These are phyloP conservation scores for Begonia masoniana DNA, from an alignment of 306 rosid genomes.

Conservation along the genomic window DNA sequence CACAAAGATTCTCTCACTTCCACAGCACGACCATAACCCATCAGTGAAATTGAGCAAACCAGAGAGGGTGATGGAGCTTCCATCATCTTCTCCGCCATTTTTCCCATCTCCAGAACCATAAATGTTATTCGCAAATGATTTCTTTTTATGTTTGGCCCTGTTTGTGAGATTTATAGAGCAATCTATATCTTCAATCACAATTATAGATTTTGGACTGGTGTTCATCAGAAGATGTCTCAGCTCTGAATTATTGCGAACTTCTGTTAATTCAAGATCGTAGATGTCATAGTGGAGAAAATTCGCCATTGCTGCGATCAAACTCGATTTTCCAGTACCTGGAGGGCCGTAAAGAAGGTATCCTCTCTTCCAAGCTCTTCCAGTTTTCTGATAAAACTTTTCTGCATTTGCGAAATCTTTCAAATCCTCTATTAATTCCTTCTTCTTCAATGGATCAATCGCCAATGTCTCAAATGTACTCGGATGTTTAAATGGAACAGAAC, in stretches of 20 bases:
- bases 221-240: conserved; percentile 75
- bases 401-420: conserved; percentile 22
- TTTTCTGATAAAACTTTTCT: too few relatives aligned
- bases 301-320: background rate
- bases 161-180: conserved; percentile 56
- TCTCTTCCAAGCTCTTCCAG: background rate
- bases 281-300: background rate
- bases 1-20: conserved; percentile 88
- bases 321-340: background rate
- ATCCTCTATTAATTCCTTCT: conserved; percentile 58
- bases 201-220: conserved; percentile 70
- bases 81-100: conserved; percentile 23
- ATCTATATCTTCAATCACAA: conserved; percentile 86
- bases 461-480: conserved; percentile 79
- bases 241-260: conserved; percentile 78
- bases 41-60: conserved; percentile 84
- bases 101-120: conserved; percentile 4
- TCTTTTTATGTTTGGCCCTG: conserved; percentile 21
- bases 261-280: conserved; percentile 51
- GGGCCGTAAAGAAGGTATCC: background rate
- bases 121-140: conserved; percentile 5
- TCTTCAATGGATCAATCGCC: conserved; percentile 68
- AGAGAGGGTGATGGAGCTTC: conserved; percentile 63
- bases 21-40: conserved; percentile 95
- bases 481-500: conserved; percentile 84